Evolutionary conservation across 1,139 yeast species (phyloP), one percentile per base, ranked within the genome.

Genomic region (Magnusiomyces starmeri): DNA sequence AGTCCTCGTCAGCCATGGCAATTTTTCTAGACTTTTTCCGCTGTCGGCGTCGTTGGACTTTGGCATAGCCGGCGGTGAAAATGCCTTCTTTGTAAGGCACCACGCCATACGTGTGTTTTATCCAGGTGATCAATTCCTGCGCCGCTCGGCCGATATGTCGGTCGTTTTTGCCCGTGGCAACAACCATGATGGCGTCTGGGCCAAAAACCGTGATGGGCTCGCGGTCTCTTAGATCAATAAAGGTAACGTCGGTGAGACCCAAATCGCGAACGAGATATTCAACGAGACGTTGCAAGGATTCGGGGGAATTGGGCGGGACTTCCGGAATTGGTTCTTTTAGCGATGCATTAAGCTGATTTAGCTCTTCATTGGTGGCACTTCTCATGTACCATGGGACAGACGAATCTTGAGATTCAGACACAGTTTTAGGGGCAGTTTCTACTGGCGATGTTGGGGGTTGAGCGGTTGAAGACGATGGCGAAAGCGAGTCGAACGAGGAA

Each of bases 131-230:
- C 40, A 89, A 69, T 59, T 82, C 83, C 20, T 72, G 70, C 1
- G 87, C 81, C 1, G 95, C 90, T 54, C 81, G 83, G 60, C 76
- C 82, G 24, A 88, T 70, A 68, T 90, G 97, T 56, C 79, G 82
- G 43, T 81, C 79, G 26, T 92, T 82, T 63, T 83, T 84, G 1
- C 96, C 96, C 0, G 94, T 77, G n/a, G 82, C 78, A 1, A 90
- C 69, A 4, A 89, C 69, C 70, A 85, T 78, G 60, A 54, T 74
- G 60, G 60, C 75, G 56, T 50, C 68, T 53, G 63, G 69, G 32
- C 74, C 76, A 40, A 68, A 61, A 1, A 76, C 71, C 8, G 73
- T 71, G 2, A 75, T 76, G 2, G 76, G 75, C 47, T 75, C 77
- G 26, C 71, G 72, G 43, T 75, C 66, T 54, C 80, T 67, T 51